Evolutionary conservation across 1,284 basidiomycete species (phyloP).

Genomic region (Ganoderma resinaceum): DNA sequence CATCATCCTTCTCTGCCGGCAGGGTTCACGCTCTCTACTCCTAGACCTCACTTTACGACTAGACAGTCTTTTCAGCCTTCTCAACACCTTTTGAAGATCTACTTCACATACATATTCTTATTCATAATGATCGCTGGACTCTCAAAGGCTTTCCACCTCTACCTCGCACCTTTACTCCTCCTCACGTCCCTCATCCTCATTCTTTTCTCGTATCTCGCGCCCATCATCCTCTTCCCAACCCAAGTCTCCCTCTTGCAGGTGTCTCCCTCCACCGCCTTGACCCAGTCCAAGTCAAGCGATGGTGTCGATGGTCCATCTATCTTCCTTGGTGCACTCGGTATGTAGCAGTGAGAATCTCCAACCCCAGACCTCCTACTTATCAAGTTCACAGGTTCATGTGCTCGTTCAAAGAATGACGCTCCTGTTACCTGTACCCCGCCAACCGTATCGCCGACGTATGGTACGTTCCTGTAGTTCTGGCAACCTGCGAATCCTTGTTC

Average conservation of each 20-base stretch:
- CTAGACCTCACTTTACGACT: conserved; percentile 11
- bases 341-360: conserved; percentile 26
- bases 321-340: conserved; percentile 72
- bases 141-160: conserved; percentile 72
- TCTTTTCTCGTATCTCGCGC: conserved; percentile 71
- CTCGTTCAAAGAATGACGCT: conserved; percentile 56
- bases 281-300: conserved; percentile 46
- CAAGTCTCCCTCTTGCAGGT: conserved; percentile 72
- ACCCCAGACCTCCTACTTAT: neutral
- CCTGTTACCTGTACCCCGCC: conserved; percentile 62
- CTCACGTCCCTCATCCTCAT: conserved; percentile 70
- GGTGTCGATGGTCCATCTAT: conserved; percentile 74
- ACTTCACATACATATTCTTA: neutral
- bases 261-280: conserved; percentile 60
- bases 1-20: conserved; percentile 33
- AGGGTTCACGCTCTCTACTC: conserved; percentile 30
- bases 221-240: conserved; percentile 62
- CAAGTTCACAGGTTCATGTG: conserved; percentile 67
- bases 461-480: conserved; percentile 44
- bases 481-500: conserved; percentile 1
- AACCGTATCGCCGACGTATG: conserved; percentile 66
- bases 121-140: conserved; percentile 71
- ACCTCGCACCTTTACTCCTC: conserved; percentile 71
- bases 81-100: conserved; percentile 6
- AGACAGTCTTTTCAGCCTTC: neutral